Evolutionary conservation across 2,329 filamentous ascomycete genomes (phyloP), one percentile per base, ranked within the genome.

Genomic region (Ophiostoma sp.): DNA sequence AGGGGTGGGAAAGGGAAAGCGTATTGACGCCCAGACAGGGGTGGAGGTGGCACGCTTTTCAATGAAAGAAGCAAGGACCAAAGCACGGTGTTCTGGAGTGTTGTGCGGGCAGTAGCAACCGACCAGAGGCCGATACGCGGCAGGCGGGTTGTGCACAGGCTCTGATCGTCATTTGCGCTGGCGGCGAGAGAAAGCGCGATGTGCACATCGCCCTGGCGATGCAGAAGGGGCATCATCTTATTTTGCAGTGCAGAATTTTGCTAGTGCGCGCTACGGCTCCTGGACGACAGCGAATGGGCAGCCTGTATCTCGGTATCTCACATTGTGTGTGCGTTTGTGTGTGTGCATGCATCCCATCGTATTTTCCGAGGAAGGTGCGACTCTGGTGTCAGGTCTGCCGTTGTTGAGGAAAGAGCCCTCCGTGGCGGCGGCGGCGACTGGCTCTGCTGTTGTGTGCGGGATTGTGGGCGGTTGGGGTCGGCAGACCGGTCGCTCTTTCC

Each of bases 151-250:
- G 71, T 50, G 71, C 71, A 69, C 71, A 72, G 71, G 71, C 66
- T 72, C 71, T 31, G 66, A 73, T 73, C 72, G 57, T 73, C 72
- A 72, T 72, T 72, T 72, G 70, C 61, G n/a, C 36, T 42, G 61
- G 36, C 61, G 61, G 31, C 61, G 61, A 25, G 61, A 64, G 36
- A 64, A 64, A 64, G 61, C 61, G 61, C 63, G 28, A 48, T 48
- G 61, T 61, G 52, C 45, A 48, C 31, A 42, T 55, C 66, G 66
- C 66, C 48, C 31, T 28, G 45, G 50, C 68, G 68, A 59, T 59
- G 31, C 48, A 59, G 33, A 45, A 59, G 36, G 31, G 52, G 33
- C 22, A 70, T 70, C 69, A 70, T 70, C 52, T 70, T 70, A 70
- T 45, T 70, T 45, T 59, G 25, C n/a, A 19, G 31, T 31, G 36